Conservation (phyloP, 441 rosid species). For the Geranium incanum region DNA sequence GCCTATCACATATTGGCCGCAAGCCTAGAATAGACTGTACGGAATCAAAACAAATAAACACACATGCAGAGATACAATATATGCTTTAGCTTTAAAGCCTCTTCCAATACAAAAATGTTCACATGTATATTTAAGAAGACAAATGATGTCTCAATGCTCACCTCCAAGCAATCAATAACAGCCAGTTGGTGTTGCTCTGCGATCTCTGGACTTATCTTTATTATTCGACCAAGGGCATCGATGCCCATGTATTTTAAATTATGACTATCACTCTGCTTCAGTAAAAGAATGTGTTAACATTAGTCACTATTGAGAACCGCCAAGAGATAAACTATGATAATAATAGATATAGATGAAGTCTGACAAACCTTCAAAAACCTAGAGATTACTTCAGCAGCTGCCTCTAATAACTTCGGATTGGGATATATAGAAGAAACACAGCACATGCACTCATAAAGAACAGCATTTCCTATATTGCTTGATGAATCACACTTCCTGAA, state of each 20-base stretch:
- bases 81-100: not conserved
- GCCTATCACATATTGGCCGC: not conserved
- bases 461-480: constrained; percentile 88
- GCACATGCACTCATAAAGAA: constrained; percentile 79
- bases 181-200: constrained; percentile 97
- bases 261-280: constrained; percentile 86
- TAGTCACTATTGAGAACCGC: constrained; percentile 15
- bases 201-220: constrained; percentile 80
- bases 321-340: constrained; percentile 4
- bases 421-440: constrained; percentile 82
- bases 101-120: not conserved
- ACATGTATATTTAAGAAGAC: not conserved
- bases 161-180: constrained; percentile 98
- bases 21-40: too few species aligned
- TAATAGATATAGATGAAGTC: constrained; percentile 10
- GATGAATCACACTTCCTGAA: constrained; percentile 78
- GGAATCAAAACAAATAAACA: too few species aligned
- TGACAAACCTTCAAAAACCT: constrained; percentile 76
- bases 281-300: constrained; percentile 16
- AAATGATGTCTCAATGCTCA: constrained; percentile 56
- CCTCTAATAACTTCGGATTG: constrained; percentile 72
- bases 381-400: constrained; percentile 79
- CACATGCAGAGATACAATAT: not conserved
- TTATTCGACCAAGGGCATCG: constrained; percentile 85
- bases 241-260: constrained; percentile 93